Percentiles rank a stretch among this genome's conserved stretches.
These are phyloP conservation scores for Ogataea minuta DNA, from an alignment of 805 yeast genomes.

Conservation along the genomic window DNA sequence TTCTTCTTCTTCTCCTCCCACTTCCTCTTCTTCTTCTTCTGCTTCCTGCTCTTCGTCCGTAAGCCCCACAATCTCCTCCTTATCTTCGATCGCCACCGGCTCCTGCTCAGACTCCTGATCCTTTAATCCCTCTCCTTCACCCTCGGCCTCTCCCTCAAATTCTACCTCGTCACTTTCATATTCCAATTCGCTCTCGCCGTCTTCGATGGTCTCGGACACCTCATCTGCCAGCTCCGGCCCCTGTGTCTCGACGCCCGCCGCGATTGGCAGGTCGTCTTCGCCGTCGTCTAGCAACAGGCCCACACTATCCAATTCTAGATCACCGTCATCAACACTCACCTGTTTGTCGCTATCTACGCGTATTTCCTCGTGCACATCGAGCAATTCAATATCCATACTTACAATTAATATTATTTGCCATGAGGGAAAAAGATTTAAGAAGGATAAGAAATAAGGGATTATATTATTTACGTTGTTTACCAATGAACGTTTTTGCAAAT, in stretches of 20 bases:
- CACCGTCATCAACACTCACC: constrained; percentile 11
- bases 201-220: constrained; percentile 9
- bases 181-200: constrained; percentile 30
- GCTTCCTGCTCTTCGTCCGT: neutral
- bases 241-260: constrained; percentile 5
- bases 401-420: neutral
- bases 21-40: constrained; percentile 4
- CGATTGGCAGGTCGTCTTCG: constrained; percentile 11
- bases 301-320: constrained; percentile 13
- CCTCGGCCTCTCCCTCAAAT: constrained; percentile 13
- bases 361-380: constrained; percentile 10
- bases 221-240: constrained; percentile 20
- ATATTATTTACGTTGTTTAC: too few species aligned
- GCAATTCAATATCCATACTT: constrained; percentile 16
- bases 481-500: too few species aligned
- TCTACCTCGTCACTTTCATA: constrained; percentile 31
- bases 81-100: constrained; percentile 19
- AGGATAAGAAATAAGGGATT: too few species aligned
- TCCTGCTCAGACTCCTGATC: constrained; percentile 7
- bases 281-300: constrained; percentile 13
- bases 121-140: too few species aligned
- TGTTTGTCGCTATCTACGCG: constrained; percentile 4
- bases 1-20: neutral
- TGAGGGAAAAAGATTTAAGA: neutral
- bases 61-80: constrained; percentile 1